A percentile compares a stretch with the other conserved stretches of the same genome.
Evolutionary conservation across 352 stramenopile genomes (phyloP).

Genomic region (Aphanomyces euteiches): DNA sequence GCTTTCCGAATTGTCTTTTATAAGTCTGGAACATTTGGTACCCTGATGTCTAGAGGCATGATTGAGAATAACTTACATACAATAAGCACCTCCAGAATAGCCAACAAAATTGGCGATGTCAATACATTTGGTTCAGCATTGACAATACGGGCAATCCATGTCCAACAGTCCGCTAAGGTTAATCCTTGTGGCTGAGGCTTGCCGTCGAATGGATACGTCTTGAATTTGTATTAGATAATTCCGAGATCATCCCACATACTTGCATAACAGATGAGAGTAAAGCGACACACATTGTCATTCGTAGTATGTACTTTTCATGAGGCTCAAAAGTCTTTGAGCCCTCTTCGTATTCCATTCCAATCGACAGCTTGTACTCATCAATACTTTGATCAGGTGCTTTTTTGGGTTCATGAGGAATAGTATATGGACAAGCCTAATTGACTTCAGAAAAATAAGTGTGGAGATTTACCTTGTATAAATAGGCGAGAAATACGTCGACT

Average conservation of each 20-base stretch:
- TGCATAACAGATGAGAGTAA: conserved; percentile 10
- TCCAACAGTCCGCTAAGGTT: background rate
- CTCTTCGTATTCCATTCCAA: conserved; percentile 14
- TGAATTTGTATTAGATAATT: background rate
- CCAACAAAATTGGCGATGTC: background rate
- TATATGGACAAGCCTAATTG: conserved; percentile 15
- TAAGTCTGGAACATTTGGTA: background rate
- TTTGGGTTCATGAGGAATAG: background rate
- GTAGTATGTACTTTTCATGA: conserved; percentile 13
- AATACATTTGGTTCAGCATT: background rate
- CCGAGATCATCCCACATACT: conserved; percentile 1
- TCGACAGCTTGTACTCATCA: conserved; percentile 2
- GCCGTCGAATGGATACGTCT: conserved; percentile 8
- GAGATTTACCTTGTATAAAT: conserved; percentile 12
- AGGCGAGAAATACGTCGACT: conserved; percentile 20
- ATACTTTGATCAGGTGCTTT: background rate
- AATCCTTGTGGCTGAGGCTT: conserved; percentile 3
- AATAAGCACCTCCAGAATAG: conserved; percentile 7
- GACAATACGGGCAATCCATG: conserved; percentile 12
- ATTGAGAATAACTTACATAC: background rate
- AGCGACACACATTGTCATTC: conserved; percentile 18
- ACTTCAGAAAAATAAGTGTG: background rate
- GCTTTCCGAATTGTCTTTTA: conserved; percentile 10
- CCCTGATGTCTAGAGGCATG: background rate
- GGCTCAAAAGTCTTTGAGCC: background rate